Conservation (phyloP, 2,329 filamentous ascomycete species). For the Ophiobolus disseminans region DNA sequence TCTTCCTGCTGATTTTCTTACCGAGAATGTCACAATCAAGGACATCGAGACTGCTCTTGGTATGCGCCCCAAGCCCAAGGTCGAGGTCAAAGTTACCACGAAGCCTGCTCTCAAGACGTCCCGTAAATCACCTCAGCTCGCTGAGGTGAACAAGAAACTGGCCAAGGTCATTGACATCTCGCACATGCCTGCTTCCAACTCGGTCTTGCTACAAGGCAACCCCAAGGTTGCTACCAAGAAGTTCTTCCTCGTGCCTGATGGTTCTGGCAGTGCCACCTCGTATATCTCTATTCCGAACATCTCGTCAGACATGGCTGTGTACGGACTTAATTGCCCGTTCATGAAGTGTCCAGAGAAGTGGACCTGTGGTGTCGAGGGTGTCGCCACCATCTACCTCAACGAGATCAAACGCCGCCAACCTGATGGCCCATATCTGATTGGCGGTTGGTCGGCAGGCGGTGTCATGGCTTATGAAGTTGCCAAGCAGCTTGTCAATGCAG, state of each 20-base stretch:
- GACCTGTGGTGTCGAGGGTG: slow-evolving; percentile 69
- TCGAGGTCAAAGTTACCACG: slow-evolving; percentile 39
- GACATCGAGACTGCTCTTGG: slow-evolving; percentile 71
- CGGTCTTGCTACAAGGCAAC: slow-evolving; percentile 65
- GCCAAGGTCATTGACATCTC: slow-evolving; percentile 50
- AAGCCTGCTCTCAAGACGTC: slow-evolving; percentile 26
- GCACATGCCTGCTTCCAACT: slow-evolving; percentile 56
- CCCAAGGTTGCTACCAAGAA: slow-evolving; percentile 64
- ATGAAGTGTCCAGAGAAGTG: slow-evolving; percentile 73
- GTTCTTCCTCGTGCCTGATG: slow-evolving; percentile 61
- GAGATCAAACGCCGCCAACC: slow-evolving; percentile 77
- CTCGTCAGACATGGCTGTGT: slow-evolving; percentile 58
- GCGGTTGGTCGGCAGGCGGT: slow-evolving; percentile 64
- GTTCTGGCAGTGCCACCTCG: slow-evolving; percentile 68
- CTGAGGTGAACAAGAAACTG: slow-evolving; percentile 59
- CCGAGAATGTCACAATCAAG: slow-evolving; percentile 67
- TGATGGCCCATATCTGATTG: slow-evolving; percentile 63
- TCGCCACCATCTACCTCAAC: slow-evolving; percentile 68
- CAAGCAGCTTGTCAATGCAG: slow-evolving; percentile 56
- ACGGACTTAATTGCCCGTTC: slow-evolving; percentile 71
- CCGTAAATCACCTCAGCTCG: slow-evolving; percentile 48
- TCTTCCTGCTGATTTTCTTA: slow-evolving; percentile 62
- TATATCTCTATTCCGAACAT: slow-evolving; percentile 68
- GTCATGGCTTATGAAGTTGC: slow-evolving; percentile 62
- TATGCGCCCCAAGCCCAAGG: slow-evolving; percentile 55